Base-by-base conservation (phyloP, 495 filamentous ascomycete species). In the Geoglossum glabrum region DNA sequence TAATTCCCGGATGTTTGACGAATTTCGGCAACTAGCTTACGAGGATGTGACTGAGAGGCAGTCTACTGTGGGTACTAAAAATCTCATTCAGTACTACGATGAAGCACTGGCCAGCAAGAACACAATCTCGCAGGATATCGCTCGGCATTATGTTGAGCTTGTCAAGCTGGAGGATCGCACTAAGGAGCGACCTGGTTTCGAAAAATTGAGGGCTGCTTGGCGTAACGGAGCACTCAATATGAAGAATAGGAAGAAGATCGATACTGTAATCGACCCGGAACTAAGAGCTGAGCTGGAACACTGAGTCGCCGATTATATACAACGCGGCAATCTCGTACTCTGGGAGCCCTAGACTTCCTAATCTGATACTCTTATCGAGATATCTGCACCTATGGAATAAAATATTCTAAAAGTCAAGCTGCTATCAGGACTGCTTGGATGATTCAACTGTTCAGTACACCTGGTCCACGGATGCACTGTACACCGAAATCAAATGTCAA, bases 1-100 rank as follows among this genome's bases (percentile, higher is more conserved):
- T 76, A 84, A 92, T 67, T 70, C 72, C 57, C 74, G 72, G 59
- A 84, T 94, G 77, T 94, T 93, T 72, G 69, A 78, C 65, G 85
- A 93, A 68, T 92, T 93, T 71, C 75, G 80, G 60, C 69, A 71
- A 61, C 73, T 77, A 64, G 86, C 88, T 57, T 67, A 83, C 60
- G 82, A 84, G 63, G 87, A 95, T 65, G 72, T 70, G 57, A 62
- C 64, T 36, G 65, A 69, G 59, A 71, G 72, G 64, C 67, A 71
- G 59, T 71, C 71, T 56, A 65, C 69, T 56, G 68, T 68, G 61
- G 81, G 81, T 30, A 70, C 80, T 63, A 70, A 69, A 40, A 73
- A 73, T 62, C 69, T 84, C 47, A 68, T 82, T 64, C 69, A 74
- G 30, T 84, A 76, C 67, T 83, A 84, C 64, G 74, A 73, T 59